A percentile compares a stretch with the other conserved stretches of the same genome.
These are phyloP conservation scores for Euphrasia arctica DNA, from an alignment of 305 asterid genomes.

Conservation along the genomic window DNA sequence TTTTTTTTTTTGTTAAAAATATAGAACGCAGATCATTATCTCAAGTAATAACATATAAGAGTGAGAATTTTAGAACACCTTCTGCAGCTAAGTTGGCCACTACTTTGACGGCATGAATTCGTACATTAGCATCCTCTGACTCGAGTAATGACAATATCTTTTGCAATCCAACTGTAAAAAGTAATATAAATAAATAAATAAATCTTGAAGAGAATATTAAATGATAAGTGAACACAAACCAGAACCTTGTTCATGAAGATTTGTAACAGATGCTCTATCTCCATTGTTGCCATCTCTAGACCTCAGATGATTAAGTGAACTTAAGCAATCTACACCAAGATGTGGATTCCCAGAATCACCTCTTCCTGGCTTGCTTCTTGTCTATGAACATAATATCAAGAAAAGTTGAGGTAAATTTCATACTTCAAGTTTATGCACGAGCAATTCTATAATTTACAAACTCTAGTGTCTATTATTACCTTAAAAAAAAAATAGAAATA, in stretches of 20 bases:
- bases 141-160: slow-evolving; percentile 91
- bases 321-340: slow-evolving; percentile 49
- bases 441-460: slow-evolving; percentile 12
- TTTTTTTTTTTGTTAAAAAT: slow-evolving; percentile 11
- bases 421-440: slow-evolving; percentile 5
- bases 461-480: slow-evolving; percentile 2
- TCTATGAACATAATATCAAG: slow-evolving; percentile 37
- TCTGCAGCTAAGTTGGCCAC: slow-evolving; percentile 99
- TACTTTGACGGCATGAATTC: slow-evolving; percentile 97
- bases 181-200: slow-evolving; percentile 22
- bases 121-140: slow-evolving; percentile 86
- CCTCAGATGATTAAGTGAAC: slow-evolving; percentile 59
- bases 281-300: slow-evolving; percentile 59
- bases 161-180: slow-evolving; percentile 85
- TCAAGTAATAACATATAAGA: slow-evolving; percentile 20
- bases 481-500: slow-evolving; percentile 16
- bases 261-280: slow-evolving; percentile 74
- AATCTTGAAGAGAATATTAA: slow-evolving; percentile 18
- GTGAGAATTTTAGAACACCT: slow-evolving; percentile 49
- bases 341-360: slow-evolving; percentile 52
- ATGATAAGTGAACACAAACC: slow-evolving; percentile 22
- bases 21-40: slow-evolving; percentile 10
- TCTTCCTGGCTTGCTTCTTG: slow-evolving; percentile 56
- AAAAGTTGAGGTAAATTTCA: slow-evolving; percentile 17
- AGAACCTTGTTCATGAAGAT: slow-evolving; percentile 97